phyloP scores from a whole-genome alignment of 495 filamentous ascomycete species.

The Penicillium soppii region DNA sequence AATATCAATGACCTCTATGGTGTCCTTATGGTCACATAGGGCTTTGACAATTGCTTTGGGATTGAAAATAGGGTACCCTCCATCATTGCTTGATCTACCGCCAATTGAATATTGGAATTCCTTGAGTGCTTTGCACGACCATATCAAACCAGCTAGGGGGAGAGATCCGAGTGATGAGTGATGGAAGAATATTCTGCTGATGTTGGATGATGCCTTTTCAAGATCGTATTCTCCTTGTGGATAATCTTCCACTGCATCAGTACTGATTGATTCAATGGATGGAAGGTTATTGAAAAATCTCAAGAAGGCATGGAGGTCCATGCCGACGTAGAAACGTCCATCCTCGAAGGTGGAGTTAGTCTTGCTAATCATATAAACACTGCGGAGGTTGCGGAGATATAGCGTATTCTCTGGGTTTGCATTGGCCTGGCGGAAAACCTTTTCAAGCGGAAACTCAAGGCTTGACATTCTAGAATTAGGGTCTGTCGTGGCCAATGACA shows the following conservation, averaged over 20 bases:
- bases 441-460: constrained; percentile 12
- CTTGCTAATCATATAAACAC: constrained; percentile 18
- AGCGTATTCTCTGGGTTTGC: not conserved
- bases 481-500: constrained; percentile 14
- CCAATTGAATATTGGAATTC: constrained; percentile 24
- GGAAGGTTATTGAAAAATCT: constrained; percentile 17
- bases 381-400: constrained; percentile 25
- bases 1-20: constrained; percentile 26
- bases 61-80: constrained; percentile 9
- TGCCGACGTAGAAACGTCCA: constrained; percentile 11
- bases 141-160: constrained; percentile 15
- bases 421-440: constrained; percentile 16
- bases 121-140: constrained; percentile 16
- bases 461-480: not conserved
- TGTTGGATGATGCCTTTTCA: constrained; percentile 13
- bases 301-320: constrained; percentile 14
- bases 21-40: constrained; percentile 19
- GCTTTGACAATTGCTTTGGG: constrained; percentile 22
- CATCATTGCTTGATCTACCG: constrained; percentile 11
- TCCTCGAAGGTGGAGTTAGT: not conserved
- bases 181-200: constrained; percentile 16
- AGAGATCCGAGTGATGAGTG: constrained; percentile 13
- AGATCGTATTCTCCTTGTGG: not conserved
- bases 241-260: constrained; percentile 14
- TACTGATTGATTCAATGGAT: constrained; percentile 23